Percentiles rank a stretch among this genome's conserved stretches.
phyloP scores from a whole-genome alignment of 2,329 filamentous ascomycete genomes.

The Pseudogymnoascus destructans region DNA sequence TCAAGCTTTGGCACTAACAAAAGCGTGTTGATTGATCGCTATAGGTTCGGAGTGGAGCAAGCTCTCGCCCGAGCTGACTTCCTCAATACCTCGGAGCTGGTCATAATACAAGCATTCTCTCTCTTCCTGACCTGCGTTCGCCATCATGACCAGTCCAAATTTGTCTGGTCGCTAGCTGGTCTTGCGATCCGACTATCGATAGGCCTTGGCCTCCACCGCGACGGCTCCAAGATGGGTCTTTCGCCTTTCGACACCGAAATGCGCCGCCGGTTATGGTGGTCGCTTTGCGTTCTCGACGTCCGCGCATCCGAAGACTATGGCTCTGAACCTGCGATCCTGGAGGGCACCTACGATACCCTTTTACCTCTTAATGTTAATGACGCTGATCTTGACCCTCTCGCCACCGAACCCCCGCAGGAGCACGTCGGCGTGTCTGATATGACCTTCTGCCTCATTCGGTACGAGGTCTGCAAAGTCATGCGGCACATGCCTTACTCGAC shows the following conservation, averaged over 20 bases:
- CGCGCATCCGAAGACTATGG: slow-evolving; percentile 50
- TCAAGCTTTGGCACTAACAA: slow-evolving; percentile 32
- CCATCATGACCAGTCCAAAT: slow-evolving; percentile 31
- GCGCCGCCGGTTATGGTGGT: slow-evolving; percentile 47
- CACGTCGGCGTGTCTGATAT: slow-evolving; percentile 28
- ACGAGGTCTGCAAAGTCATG: slow-evolving; percentile 23
- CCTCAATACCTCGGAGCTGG: slow-evolving; percentile 39
- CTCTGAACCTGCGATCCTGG: slow-evolving; percentile 44
- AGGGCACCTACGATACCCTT: slow-evolving; percentile 46
- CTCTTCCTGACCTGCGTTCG: slow-evolving; percentile 42
- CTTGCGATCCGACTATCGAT: slow-evolving; percentile 45
- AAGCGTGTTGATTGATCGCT: slow-evolving; percentile 31
- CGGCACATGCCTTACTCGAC: slow-evolving; percentile 14
- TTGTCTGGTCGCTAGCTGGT: slow-evolving; percentile 44
- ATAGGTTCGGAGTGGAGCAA: slow-evolving; percentile 42
- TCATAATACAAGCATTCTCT: slow-evolving; percentile 41
- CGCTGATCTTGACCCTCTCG: slow-evolving; percentile 31
- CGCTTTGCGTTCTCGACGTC: slow-evolving; percentile 45
- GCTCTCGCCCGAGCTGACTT: slow-evolving; percentile 42
- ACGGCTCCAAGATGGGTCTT: slow-evolving; percentile 40
- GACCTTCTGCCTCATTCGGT: slow-evolving; percentile 28
- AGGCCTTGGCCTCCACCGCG: slow-evolving; percentile 46
- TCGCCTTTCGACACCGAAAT: slow-evolving; percentile 48
- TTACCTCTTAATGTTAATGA: slow-evolving; percentile 38
- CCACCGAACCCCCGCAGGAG: slow-evolving; percentile 17